Evolutionary conservation across 1,139 yeast genomes (phyloP), one percentile per base, ranked within the genome.

Genomic region (Saccharomyces hybrid): DNA sequence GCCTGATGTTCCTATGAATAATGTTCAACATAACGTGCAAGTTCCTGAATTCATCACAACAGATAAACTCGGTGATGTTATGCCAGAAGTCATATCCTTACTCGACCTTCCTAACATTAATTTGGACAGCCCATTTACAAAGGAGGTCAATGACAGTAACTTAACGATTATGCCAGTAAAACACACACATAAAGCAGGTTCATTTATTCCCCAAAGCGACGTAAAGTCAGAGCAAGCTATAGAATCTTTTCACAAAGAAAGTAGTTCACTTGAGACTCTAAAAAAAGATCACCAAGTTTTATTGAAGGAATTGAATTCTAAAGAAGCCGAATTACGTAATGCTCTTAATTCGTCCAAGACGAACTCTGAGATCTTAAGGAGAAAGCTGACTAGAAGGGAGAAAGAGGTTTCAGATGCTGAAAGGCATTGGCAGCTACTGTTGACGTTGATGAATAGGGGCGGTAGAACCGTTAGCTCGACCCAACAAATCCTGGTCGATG

Each of bases 331-430:
- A 31, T 20, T 63, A 4, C 54, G 51, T 38, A 55, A 56, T 27
- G 49, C 55, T 6, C 46, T 58, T 8, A 54, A 57, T 8, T 52
- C 61, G 2, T 50, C 60, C 9, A 55, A 57, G 23, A 58, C 61
- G 7, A 61, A 56, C 11, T 56, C 53, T 27, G 53, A 54, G 14
- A 60, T 65, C 4, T 46, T 65, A 30, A 52, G 56, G 23, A 58
- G 57, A 49, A 64, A 63, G 49, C 47, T 63, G n/a, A 52, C 44
- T 3, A 61, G 55, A 30, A 59, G 68, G 34, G 63, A 63, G 47
- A 53, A 58, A 41, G 59, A 55, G 11, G 56, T 63, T 4, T 47
- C 34, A 2, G 59, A 57, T 2, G 61, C 61, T 3, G 55, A 55
- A 31, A 52, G 56, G 16, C 63, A 62, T 48, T 44, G 54, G 50